Evolutionary conservation across 2,329 filamentous ascomycete genomes (phyloP), one percentile per base, ranked within the genome.

Genomic region (Periconia sp.): DNA sequence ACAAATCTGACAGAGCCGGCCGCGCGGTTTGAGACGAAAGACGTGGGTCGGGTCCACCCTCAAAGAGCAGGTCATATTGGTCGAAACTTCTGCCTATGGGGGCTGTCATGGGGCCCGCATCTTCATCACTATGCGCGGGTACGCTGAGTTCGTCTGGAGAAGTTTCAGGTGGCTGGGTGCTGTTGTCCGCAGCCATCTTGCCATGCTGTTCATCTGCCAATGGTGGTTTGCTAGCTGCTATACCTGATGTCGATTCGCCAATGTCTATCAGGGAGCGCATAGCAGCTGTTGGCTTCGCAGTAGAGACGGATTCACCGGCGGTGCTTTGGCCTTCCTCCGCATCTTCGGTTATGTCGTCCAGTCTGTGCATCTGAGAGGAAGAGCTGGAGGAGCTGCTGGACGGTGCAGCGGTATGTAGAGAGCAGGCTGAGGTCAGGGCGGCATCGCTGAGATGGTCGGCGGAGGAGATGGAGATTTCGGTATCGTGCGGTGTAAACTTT

Each of bases 301-400:
- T 48, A 15, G 55, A 37, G 1, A 59, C 40, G 41, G 47, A 53
- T 45, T 65, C 62, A 30, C 65, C 61, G 19, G 41, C 57, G 9
- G 51, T 60, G 7, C 52, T 54, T 48, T 65, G 84, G 79, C 58
- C 83, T 75, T 96, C 92, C 68, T 95, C 91, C 50, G 88, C 90
- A 76, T 94, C 90, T 75, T 97, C 94, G n/a, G 89, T 87, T 70
- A 97, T 97, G 76, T 96, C 93, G 77, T 93, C 88, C 64, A 97
- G 79, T 61, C 90, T 87, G 64, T 88, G 85, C 67, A 87, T 83
- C 54, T 89, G 85, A 60, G 92, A 79, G 6, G 91, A 95, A 69
- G 89, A 92, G 46, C 85, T 89, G 5, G 91, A 93, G 11, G 92
- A 96, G 23, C 89, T 91, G 61, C 87, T 90, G 18, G 93, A 96